These are phyloP conservation scores for Claviceps quebecensis DNA, from an alignment of 2,329 filamentous ascomycete species.

Conservation along the genomic window DNA sequence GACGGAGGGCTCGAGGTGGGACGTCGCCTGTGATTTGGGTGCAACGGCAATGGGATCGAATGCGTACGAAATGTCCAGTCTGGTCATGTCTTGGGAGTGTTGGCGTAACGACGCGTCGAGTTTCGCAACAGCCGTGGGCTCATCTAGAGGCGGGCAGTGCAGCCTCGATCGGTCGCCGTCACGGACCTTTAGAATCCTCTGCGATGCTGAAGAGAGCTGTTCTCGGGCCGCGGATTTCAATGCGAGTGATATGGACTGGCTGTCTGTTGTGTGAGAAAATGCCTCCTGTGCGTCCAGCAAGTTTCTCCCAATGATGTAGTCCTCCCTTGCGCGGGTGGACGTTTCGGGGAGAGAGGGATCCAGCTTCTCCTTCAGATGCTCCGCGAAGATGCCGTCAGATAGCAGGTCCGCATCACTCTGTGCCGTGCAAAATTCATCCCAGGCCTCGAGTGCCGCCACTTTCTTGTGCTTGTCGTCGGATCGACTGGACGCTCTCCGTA, in stretches of 20 bases:
- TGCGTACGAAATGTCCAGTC: conserved; percentile 41
- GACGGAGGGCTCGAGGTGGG: conserved; percentile 50
- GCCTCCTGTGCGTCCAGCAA: conserved; percentile 32
- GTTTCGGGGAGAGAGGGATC: conserved; percentile 52
- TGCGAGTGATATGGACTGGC: conserved; percentile 15
- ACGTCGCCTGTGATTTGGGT: conserved; percentile 24
- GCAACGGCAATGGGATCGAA: conserved; percentile 46
- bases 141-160: conserved; percentile 16
- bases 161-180: not conserved
- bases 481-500: conserved; percentile 10
- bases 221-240: conserved; percentile 17
- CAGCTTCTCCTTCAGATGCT: conserved; percentile 31
- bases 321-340: conserved; percentile 29
- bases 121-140: conserved; percentile 18
- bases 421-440: conserved; percentile 40
- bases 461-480: not conserved
- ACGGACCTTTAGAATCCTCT: not conserved
- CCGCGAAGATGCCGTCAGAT: conserved; percentile 33
- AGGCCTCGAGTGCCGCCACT: conserved; percentile 29
- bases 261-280: conserved; percentile 15
- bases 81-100: conserved; percentile 20
- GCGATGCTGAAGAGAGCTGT: not conserved
- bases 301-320: conserved; percentile 33
- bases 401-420: conserved; percentile 55
- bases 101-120: conserved; percentile 25